These are phyloP conservation scores for Hypoxylon fragiforme DNA, from an alignment of 495 filamentous ascomycete genomes.

Conservation along the genomic window DNA sequence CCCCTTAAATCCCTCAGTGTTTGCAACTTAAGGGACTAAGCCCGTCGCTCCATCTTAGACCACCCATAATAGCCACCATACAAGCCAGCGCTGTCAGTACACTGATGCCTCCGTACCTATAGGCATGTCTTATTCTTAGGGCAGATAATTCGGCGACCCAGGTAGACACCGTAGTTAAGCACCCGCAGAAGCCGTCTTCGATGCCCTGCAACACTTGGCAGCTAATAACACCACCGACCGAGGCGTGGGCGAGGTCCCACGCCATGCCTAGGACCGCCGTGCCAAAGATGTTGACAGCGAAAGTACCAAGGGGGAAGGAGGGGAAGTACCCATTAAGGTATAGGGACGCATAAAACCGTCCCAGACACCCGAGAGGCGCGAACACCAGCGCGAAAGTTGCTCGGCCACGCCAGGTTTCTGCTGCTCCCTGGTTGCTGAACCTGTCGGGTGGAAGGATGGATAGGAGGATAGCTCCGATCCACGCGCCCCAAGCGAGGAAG, in stretches of 20 bases:
- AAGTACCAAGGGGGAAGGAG: conserved; percentile 86
- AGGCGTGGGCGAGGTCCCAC: conserved; percentile 71
- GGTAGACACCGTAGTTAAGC: conserved; percentile 88
- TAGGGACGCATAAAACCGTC: conserved; percentile 72
- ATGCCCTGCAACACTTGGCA: conserved; percentile 85
- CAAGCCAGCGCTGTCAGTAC: conserved; percentile 65
- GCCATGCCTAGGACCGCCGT: conserved; percentile 66
- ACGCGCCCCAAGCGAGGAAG: conserved; percentile 68
- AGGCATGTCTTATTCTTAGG: conserved; percentile 67
- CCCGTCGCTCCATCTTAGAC: conserved; percentile 73
- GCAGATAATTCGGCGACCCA: conserved; percentile 82
- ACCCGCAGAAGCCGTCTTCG: conserved; percentile 90
- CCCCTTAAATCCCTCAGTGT: conserved; percentile 36
- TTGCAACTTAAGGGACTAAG: conserved; percentile 57
- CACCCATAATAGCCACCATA: conserved; percentile 77
- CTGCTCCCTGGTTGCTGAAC: conserved; percentile 36
- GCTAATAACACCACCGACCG: conserved; percentile 55
- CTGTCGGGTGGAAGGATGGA: conserved; percentile 74
- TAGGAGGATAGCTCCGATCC: conserved; percentile 79
- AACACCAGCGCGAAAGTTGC: conserved; percentile 81
- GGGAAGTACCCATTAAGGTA: conserved; percentile 66
- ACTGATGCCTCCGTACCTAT: conserved; percentile 73
- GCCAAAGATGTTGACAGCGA: conserved; percentile 79
- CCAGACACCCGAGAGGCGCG: conserved; percentile 77
- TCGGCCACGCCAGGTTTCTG: conserved; percentile 70